Conservation (phyloP, 257 asterid species). For the Forsythia suspensa region DNA sequence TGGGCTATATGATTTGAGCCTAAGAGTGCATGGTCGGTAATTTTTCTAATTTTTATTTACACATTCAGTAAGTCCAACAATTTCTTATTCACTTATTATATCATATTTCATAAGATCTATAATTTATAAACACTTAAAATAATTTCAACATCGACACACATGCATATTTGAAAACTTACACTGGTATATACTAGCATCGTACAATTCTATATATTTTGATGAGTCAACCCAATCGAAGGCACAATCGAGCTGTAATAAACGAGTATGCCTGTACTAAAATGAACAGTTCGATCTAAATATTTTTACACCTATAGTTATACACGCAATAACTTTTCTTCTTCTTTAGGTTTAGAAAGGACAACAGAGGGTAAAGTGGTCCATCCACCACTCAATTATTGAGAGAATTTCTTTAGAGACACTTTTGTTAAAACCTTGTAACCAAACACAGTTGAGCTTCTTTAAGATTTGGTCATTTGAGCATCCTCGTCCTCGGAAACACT, state of each 20-base stretch:
- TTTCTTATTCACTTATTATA: too few relatives aligned
- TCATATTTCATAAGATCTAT: too few relatives aligned
- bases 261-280: too few relatives aligned
- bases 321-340: neutral
- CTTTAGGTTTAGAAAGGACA: neutral
- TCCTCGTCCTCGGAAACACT: slow-evolving; percentile 19
- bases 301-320: neutral
- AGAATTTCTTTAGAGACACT: neutral
- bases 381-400: neutral
- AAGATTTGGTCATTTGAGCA: slow-evolving; percentile 20
- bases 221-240: neutral
- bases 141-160: too few relatives aligned
- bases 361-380: neutral
- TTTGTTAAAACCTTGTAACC: neutral
- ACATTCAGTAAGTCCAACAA: too few relatives aligned
- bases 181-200: neutral
- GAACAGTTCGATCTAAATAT: too few relatives aligned
- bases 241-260: too few relatives aligned
- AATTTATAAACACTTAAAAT: too few relatives aligned
- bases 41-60: too few relatives aligned
- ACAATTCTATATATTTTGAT: neutral
- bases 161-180: too few relatives aligned
- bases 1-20: too few relatives aligned
- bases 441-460: slow-evolving; percentile 12
- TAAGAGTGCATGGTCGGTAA: too few relatives aligned